phyloP scores from a whole-genome alignment of 495 filamentous ascomycete species.

The Massariosphaeria phaeospora region DNA sequence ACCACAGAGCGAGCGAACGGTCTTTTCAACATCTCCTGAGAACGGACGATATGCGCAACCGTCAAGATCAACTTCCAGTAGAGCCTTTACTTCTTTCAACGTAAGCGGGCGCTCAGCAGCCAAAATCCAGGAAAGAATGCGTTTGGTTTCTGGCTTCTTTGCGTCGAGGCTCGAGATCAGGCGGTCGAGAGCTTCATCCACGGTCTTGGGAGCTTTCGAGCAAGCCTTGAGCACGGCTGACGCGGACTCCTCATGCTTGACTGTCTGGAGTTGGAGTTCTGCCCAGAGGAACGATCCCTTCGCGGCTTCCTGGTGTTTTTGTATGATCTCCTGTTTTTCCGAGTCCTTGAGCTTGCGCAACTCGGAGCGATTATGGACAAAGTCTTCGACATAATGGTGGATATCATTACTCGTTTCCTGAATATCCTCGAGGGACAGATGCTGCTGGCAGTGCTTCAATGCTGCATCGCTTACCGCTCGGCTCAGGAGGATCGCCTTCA shows the following conservation, averaged over 20 bases:
- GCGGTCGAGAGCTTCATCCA: constrained; percentile 47
- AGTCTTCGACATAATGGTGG: constrained; percentile 15
- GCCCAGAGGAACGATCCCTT: constrained; percentile 59
- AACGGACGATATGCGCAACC: constrained; percentile 37
- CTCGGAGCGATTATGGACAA: constrained; percentile 8
- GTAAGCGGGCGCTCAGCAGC: constrained; percentile 52
- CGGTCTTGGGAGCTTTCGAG: constrained; percentile 40
- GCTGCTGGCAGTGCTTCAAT: constrained; percentile 13
- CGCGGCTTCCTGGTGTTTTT: constrained; percentile 39
- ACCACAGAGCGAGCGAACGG: constrained; percentile 36
- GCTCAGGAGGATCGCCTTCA: constrained; percentile 26
- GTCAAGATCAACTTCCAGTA: constrained; percentile 48
- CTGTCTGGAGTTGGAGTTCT: constrained; percentile 47
- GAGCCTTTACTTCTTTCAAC: constrained; percentile 49
- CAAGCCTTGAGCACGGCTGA: constrained; percentile 44
- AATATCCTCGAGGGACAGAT: constrained; percentile 7
- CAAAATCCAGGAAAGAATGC: constrained; percentile 52
- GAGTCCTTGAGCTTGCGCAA: constrained; percentile 17
- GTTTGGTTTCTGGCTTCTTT: constrained; percentile 16
- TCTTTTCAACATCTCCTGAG: constrained; percentile 33
- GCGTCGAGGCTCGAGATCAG: constrained; percentile 34
- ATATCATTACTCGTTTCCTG: constrained; percentile 12
- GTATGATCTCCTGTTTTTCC: constrained; percentile 11
- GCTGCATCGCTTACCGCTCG: constrained; percentile 22
- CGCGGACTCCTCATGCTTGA: constrained; percentile 43